Conservation (phyloP, 371 early-diverging fungal genomes). For the Homolaphlyctis polyrhiza region DNA sequence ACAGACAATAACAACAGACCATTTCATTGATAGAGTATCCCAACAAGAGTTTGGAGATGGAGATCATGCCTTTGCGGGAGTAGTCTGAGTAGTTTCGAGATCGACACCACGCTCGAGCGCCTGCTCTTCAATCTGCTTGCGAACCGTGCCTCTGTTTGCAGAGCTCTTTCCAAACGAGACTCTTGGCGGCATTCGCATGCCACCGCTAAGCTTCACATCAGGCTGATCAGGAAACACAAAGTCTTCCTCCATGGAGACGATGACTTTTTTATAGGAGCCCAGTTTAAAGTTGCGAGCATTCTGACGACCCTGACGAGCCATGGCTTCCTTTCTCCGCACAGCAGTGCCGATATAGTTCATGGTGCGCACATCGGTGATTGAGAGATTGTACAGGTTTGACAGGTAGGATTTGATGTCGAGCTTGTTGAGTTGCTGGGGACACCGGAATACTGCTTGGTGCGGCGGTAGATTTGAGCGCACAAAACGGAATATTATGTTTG, state of each 20-base stretch:
- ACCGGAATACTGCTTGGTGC: constrained; percentile 90
- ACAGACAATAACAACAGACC: neutral
- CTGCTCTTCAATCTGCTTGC: constrained; percentile 11
- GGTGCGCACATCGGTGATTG: constrained; percentile 84
- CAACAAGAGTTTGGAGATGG: neutral
- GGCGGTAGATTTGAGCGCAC: constrained; percentile 77
- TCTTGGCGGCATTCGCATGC: constrained; percentile 15
- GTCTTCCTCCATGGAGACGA: constrained; percentile 80
- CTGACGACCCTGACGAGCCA: constrained; percentile 29
- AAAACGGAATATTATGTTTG: constrained; percentile 81
- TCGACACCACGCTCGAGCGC: constrained; percentile 1
- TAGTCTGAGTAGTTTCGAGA: neutral
- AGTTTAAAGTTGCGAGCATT: constrained; percentile 19
- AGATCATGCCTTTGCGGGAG: too few species aligned
- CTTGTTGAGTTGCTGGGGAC: constrained; percentile 90
- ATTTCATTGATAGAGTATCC: neutral
- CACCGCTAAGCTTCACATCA: constrained; percentile 7
- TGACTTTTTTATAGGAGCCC: constrained; percentile 80
- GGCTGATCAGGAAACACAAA: constrained; percentile 77
- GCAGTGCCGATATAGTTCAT: constrained; percentile 66
- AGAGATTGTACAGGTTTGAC: constrained; percentile 76
- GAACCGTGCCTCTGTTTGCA: constrained; percentile 8
- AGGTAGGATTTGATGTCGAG: constrained; percentile 89
- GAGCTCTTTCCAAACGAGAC: constrained; percentile 3
- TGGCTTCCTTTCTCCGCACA: constrained; percentile 8